These are phyloP conservation scores for Scytalidium sp. DNA, from an alignment of 2,329 filamentous ascomycete genomes.

Conservation along the genomic window DNA sequence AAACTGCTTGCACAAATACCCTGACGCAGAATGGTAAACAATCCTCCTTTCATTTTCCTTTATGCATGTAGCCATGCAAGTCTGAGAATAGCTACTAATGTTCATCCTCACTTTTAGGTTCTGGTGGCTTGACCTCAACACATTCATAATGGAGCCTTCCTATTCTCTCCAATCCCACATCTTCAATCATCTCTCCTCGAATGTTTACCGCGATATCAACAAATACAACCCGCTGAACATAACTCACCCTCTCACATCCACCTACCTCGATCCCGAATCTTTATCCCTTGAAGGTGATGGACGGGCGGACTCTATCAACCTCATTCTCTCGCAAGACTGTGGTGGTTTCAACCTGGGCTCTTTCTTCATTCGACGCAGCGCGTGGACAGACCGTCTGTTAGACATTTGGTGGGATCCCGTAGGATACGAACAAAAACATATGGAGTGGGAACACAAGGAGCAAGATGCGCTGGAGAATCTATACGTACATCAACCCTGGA, in stretches of 20 bases:
- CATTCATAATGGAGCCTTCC: conserved; percentile 94
- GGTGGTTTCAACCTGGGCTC: conserved; percentile 94
- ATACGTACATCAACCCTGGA: conserved; percentile 89
- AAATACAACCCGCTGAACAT: conserved; percentile 94
- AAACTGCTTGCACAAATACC: conserved; percentile 87
- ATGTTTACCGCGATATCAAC: conserved; percentile 94
- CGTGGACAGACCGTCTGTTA: conserved; percentile 86
- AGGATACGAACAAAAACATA: conserved; percentile 95
- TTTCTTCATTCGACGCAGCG: conserved; percentile 83
- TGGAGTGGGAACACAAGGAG: conserved; percentile 99
- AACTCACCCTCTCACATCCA: conserved; percentile 70
- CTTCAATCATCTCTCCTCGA: conserved; percentile 72
- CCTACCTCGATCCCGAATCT: conserved; percentile 73
- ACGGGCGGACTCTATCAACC: conserved; percentile 73
- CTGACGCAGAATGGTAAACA: conserved; percentile 88
- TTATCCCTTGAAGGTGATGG: conserved; percentile 75
- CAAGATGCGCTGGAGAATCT: conserved; percentile 93
- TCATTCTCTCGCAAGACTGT: conserved; percentile 91
- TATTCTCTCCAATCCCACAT: conserved; percentile 89
- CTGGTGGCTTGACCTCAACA: conserved; percentile 98
- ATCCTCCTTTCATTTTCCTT: background rate
- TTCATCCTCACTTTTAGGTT: conserved; percentile 64
- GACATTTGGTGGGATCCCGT: conserved; percentile 99
- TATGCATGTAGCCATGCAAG: background rate
- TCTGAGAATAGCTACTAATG: conserved; percentile 4